Conservation (phyloP, 1,139 yeast species). For the Scheffersomyces cryptocercus region DNA sequence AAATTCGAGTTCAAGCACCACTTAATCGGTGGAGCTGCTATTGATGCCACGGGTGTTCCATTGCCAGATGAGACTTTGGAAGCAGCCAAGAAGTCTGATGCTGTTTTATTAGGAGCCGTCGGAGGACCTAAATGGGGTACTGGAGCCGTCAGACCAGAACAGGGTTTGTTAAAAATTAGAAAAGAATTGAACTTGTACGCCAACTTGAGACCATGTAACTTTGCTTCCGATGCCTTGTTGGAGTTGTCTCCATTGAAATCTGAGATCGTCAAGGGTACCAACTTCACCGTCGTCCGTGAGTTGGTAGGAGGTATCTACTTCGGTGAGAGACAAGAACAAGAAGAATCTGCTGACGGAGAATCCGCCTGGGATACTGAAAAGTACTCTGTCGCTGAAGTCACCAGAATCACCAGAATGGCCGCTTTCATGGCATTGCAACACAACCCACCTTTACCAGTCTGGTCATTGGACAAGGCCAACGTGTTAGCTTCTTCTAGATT, state of each 20-base stretch:
- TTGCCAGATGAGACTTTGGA: constrained; percentile 84
- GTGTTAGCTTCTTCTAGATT: constrained; percentile 94
- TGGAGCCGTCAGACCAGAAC: constrained; percentile 93
- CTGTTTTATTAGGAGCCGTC: constrained; percentile 93
- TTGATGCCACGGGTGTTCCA: constrained; percentile 94
- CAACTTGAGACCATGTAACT: constrained; percentile 93
- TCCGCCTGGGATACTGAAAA: constrained; percentile 94
- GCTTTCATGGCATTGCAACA: constrained; percentile 94
- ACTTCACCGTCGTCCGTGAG: constrained; percentile 91
- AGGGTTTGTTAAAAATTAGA: constrained; percentile 89
- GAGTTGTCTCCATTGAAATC: constrained; percentile 86
- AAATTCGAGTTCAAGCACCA: constrained; percentile 78
- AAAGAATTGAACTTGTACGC: constrained; percentile 94
- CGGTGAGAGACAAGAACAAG: constrained; percentile 93
- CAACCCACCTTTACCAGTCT: constrained; percentile 88
- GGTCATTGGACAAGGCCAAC: constrained; percentile 97
- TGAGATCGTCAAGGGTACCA: constrained; percentile 84
- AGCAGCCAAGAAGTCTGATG: constrained; percentile 88
- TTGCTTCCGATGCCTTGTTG: constrained; percentile 81
- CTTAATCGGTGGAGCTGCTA: constrained; percentile 96
- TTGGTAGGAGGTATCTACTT: constrained; percentile 97
- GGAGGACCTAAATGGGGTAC: constrained; percentile 99
- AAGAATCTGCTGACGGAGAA: constrained; percentile 60
- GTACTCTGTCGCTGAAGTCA: constrained; percentile 86
- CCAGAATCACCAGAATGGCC: constrained; percentile 96